A percentile compares a stretch with the other conserved stretches of the same genome.
Conservation (phyloP, 352 stramenopile genomes). For the Pythium myriotylum region DNA sequence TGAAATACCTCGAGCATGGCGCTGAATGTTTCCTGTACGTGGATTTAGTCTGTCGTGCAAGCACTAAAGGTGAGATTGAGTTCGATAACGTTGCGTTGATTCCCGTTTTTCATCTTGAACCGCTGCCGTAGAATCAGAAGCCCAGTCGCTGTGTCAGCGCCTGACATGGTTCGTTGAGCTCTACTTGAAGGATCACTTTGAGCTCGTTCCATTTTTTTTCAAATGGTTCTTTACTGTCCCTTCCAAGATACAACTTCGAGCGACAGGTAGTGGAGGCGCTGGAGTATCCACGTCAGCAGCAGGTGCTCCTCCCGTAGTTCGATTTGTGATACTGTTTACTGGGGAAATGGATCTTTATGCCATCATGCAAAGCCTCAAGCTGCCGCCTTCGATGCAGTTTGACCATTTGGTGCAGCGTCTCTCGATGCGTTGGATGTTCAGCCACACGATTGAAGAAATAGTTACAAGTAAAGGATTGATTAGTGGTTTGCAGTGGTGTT, state of each 20-base stretch:
- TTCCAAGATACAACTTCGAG: conserved; percentile 52
- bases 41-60: conserved; percentile 52
- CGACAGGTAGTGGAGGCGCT: conserved; percentile 23
- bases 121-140: conserved; percentile 46
- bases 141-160: conserved; percentile 38
- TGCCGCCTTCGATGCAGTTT: conserved; percentile 66
- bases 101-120: background rate
- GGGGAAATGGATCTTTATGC: conserved; percentile 61
- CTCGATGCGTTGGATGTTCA: conserved; percentile 46
- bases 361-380: conserved; percentile 50
- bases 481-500: conserved; percentile 49
- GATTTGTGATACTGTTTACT: conserved; percentile 67
- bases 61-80: conserved; percentile 47
- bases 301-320: conserved; percentile 40
- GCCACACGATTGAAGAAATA: conserved; percentile 61
- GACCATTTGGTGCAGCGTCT: conserved; percentile 56
- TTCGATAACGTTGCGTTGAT: background rate
- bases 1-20: conserved; percentile 71
- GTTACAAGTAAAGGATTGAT: conserved; percentile 62
- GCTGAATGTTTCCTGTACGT: conserved; percentile 74
- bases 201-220: conserved; percentile 59
- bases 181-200: conserved; percentile 58
- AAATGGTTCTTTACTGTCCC: conserved; percentile 68
- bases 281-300: conserved; percentile 9
- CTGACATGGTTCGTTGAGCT: conserved; percentile 62